Base-by-base conservation (phyloP, 1,139 yeast species). In the Nadsonia starkeyi-henricii region DNA sequence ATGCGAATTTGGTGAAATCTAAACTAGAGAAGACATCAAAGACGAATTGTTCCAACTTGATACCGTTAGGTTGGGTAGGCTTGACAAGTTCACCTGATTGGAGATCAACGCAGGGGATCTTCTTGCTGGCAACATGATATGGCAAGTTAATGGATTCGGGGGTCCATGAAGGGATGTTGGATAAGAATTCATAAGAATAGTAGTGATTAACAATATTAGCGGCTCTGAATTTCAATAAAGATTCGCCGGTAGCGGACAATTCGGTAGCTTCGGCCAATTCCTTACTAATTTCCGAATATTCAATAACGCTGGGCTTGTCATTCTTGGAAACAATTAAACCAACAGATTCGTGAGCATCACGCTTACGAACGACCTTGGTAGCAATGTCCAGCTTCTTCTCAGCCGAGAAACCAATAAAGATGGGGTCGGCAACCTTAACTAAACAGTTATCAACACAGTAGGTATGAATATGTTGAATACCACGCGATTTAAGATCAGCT, bases 141-240 rank as follows among this genome's bases (percentile, higher is more conserved):
- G 97, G 97, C 58, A 93, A 73, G 17, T 43, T 47, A 43, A 43
- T 39, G 33, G 44, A 43, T 41, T 47, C 44, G 41, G 46, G 21
- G 59, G 66, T 72, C 96, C 96, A 89, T 44, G 70, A 60, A 7
- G 85, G 81, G 50, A 88, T 71, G 45, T 67, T 58, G 33, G 69
- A 65, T 58, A 93, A 70, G 58, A 88, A 75, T 26, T 75, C 80
- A 46, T 85, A 85, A 4, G 91, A 81, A 67, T 91, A 93, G 68
- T 89, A 93, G 66, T 93, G 98, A 63, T 93, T 93, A 52, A 91
- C 99, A 55, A 93, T 93, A 66, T 93, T 93, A 21, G 96, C 99
- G 7, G 97, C 96, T 57, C 98, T 75, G 60, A 86, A 75, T 56
- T 76, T 77, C 52, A 93, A 72, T 55, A 81, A 72, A 13, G 55